phyloP scores from a whole-genome alignment of 257 asterid species.

The Plantago ovata region DNA sequence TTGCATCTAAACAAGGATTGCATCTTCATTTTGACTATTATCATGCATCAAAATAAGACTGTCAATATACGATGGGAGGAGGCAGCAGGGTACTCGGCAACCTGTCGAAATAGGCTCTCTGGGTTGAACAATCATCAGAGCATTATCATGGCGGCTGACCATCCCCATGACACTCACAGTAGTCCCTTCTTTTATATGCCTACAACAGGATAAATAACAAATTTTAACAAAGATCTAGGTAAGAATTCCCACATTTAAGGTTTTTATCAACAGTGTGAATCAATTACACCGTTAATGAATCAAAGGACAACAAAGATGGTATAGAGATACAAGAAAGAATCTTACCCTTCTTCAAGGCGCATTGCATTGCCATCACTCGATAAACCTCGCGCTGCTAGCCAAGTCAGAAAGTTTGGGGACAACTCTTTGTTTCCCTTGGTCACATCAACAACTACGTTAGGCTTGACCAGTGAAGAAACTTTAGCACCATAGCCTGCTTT shows the following conservation, averaged over 20 bases:
- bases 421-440: slow-evolving; percentile 37
- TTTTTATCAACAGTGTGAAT: neutral
- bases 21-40: slow-evolving; percentile 49
- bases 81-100: slow-evolving; percentile 65
- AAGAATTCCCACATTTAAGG: too few relatives aligned
- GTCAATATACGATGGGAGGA: slow-evolving; percentile 67
- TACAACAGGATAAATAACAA: slow-evolving; percentile 19
- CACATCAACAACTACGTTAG: slow-evolving; percentile 57
- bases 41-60: slow-evolving; percentile 59
- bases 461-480: slow-evolving; percentile 67
- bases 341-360: slow-evolving; percentile 83
- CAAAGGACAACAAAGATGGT: neutral
- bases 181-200: slow-evolving; percentile 78
- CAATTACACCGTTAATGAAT: neutral
- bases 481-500: slow-evolving; percentile 84
- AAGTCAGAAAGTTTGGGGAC: slow-evolving; percentile 54
- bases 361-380: slow-evolving; percentile 54
- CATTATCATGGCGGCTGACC: slow-evolving; percentile 59
- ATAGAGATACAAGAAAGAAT: neutral
- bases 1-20: slow-evolving; percentile 54
- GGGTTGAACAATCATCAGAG: slow-evolving; percentile 80
- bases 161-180: slow-evolving; percentile 75
- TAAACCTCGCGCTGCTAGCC: slow-evolving; percentile 71
- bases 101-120: slow-evolving; percentile 65
- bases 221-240: too few relatives aligned